Percentiles rank a stretch among this genome's conserved stretches.
Evolutionary conservation across 73 alveolate genomes (phyloP).

Genomic region (Tetrahymena malaccensis): DNA sequence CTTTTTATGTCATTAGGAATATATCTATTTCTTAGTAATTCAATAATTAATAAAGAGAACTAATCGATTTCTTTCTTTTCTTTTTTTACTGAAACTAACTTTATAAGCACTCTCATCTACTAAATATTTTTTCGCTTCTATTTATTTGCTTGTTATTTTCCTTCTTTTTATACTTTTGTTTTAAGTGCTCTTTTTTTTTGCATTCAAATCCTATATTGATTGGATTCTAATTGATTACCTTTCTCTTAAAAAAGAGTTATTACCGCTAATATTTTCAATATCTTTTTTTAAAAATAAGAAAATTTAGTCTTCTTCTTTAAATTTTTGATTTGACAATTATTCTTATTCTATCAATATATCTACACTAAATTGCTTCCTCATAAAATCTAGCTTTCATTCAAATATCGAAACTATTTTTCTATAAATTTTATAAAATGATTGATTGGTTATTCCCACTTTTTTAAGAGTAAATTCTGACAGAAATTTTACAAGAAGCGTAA

Average conservation of each 20-base stretch:
- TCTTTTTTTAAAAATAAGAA: neutral
- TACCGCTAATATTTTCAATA: neutral
- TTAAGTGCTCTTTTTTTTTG: neutral
- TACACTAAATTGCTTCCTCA: neutral
- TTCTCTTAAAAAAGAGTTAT: neutral
- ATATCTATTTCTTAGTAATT: neutral
- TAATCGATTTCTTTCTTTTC: neutral
- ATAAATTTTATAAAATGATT: neutral
- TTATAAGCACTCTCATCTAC: neutral
- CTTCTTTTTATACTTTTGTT: neutral
- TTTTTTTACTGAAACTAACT: neutral
- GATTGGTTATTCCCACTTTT: neutral
- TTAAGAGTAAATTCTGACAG: neutral
- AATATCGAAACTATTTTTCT: neutral
- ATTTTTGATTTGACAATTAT: neutral
- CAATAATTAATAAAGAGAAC: neutral
- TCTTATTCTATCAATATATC: neutral
- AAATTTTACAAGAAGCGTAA: neutral
- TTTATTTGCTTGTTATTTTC: neutral
- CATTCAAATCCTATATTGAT: neutral
- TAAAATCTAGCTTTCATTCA: neutral
- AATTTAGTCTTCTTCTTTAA: neutral
- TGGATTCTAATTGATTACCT: neutral
- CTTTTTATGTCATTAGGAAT: neutral
- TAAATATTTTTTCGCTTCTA: neutral